Percentiles rank a stretch among this genome's conserved stretches.
These are phyloP conservation scores for Geotrichum histeridarum DNA, from an alignment of 1,139 yeast genomes.

Conservation along the genomic window DNA sequence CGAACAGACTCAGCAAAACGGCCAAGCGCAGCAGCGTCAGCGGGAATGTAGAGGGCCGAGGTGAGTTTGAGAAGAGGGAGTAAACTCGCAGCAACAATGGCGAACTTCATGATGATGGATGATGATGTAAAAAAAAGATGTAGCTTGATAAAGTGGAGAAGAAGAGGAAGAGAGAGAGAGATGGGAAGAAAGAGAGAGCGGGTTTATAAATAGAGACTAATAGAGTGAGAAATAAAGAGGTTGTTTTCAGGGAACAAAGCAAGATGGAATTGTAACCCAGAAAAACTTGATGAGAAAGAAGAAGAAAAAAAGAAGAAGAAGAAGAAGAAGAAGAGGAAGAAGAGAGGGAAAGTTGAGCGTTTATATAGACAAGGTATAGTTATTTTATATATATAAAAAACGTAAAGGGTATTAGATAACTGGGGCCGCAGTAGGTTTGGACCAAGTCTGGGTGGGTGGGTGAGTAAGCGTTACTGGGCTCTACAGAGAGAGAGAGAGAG, in stretches of 20 bases:
- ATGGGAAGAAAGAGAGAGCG: neutral
- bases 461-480: no score
- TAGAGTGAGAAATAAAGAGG: no score
- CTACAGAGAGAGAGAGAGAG: no score
- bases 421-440: neutral
- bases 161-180: constrained; percentile 1
- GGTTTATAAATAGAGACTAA: no score
- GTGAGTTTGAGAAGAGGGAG: constrained; percentile 52
- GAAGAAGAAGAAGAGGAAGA: neutral
- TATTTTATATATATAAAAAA: neutral
- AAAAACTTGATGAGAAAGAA: neutral
- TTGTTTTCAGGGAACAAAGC: constrained; percentile 18
- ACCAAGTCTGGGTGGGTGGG: neutral
- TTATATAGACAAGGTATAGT: no score
- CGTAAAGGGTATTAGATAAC: no score
- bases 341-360: neutral
- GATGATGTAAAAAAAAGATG: neutral
- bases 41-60: constrained; percentile 62
- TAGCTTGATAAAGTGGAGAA: neutral
- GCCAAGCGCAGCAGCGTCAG: constrained; percentile 15
- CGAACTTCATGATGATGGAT: constrained; percentile 32
- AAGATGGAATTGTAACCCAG: constrained; percentile 21
- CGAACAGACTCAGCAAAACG: neutral
- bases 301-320: neutral
- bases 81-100: constrained; percentile 39